phyloP scores from a whole-genome alignment of 2,329 filamentous ascomycete species.

The Diaporthe sp. region DNA sequence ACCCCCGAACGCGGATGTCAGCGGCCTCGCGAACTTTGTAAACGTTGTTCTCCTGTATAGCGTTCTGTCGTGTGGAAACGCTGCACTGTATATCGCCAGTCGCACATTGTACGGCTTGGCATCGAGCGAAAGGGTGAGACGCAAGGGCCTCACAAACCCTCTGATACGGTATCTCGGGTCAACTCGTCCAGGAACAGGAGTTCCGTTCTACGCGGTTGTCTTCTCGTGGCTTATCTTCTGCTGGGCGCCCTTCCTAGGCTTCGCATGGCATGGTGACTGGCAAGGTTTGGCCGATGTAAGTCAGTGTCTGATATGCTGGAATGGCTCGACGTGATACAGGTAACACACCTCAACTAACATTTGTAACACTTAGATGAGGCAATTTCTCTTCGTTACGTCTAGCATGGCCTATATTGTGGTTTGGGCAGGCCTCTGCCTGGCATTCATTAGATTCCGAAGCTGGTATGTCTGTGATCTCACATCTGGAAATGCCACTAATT shows the following conservation, averaged over 20 bases:
- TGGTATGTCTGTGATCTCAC: constrained; percentile 14
- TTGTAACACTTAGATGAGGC: not conserved
- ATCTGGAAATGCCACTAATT: not conserved
- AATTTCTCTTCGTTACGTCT: constrained; percentile 38
- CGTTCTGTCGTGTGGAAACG: constrained; percentile 33
- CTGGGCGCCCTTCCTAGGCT: constrained; percentile 33
- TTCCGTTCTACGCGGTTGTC: constrained; percentile 31
- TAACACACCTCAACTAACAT: not conserved
- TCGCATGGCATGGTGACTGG: constrained; percentile 8
- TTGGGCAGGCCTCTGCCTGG: constrained; percentile 30
- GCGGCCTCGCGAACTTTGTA: constrained; percentile 24
- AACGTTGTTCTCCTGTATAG: constrained; percentile 35
- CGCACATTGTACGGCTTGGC: constrained; percentile 34
- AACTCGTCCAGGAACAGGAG: constrained; percentile 27
- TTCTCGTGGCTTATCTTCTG: constrained; percentile 33
- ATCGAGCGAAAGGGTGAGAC: constrained; percentile 6
- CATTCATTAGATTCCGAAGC: constrained; percentile 33
- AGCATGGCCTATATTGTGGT: constrained; percentile 38
- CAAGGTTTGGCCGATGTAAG: constrained; percentile 1
- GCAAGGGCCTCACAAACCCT: not conserved
- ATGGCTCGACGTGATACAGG: rapidly evolving
- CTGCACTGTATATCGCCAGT: constrained; percentile 35
- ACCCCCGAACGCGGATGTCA: not conserved
- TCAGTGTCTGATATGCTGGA: not conserved
- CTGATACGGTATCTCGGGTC: constrained; percentile 19